These are phyloP conservation scores for Paraconiothyrium brasiliense DNA, from an alignment of 2,329 filamentous ascomycete species.

Conservation along the genomic window DNA sequence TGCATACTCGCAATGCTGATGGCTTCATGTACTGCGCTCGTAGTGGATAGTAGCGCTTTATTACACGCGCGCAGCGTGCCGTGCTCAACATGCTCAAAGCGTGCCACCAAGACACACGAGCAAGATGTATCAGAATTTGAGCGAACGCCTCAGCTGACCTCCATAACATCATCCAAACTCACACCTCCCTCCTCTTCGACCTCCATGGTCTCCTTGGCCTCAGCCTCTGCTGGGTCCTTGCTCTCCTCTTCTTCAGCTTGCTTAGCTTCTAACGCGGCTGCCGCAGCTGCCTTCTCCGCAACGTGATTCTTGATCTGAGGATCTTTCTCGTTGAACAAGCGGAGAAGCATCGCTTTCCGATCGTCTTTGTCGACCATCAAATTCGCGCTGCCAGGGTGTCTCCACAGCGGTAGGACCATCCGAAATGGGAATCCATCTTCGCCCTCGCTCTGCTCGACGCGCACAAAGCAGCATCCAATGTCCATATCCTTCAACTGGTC, in stretches of 20 bases:
- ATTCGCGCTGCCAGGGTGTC: conserved; percentile 89
- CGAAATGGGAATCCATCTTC: conserved; percentile 73
- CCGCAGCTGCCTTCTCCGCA: conserved; percentile 41
- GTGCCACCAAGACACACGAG: neutral
- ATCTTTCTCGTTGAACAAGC: conserved; percentile 89
- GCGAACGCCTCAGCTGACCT: neutral
- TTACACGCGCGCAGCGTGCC: neutral
- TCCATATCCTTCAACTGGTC: conserved; percentile 80
- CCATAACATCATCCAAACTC: neutral
- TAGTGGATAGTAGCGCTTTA: neutral
- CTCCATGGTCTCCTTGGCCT: conserved; percentile 6
- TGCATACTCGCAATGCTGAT: neutral
- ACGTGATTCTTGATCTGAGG: conserved; percentile 69
- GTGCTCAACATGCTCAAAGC: neutral
- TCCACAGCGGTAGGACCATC: conserved; percentile 93
- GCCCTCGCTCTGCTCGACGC: conserved; percentile 76
- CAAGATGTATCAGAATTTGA: neutral
- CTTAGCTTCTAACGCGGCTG: conserved; percentile 23
- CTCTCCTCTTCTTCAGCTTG: conserved; percentile 19
- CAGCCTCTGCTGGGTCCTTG: conserved; percentile 6
- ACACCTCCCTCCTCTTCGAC: conserved; percentile 10
- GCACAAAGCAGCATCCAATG: conserved; percentile 89
- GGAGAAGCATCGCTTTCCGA: conserved; percentile 85
- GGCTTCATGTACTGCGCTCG: neutral
- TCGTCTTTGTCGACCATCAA: conserved; percentile 99